A percentile compares a stretch with the other conserved stretches of the same genome.
Conservation (phyloP, 1,139 yeast species). For the Suhomyces bribrorum region DNA sequence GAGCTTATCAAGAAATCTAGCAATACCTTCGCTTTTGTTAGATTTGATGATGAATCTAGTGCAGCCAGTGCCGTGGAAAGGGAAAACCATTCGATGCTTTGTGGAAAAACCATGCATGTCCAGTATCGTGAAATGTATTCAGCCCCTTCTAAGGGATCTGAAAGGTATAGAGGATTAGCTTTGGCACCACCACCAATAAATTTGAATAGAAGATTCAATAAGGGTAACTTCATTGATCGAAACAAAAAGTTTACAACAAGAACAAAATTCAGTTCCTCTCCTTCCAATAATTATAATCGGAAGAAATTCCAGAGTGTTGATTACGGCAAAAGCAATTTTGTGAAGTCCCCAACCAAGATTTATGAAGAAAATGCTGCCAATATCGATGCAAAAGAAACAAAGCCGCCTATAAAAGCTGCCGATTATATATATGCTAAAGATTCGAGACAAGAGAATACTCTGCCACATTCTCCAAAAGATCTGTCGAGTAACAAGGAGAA, state of each 20-base stretch:
- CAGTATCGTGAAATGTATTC: slow-evolving; percentile 69
- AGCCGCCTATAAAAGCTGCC: not conserved
- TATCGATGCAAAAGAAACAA: not conserved
- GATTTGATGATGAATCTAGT: slow-evolving; percentile 61
- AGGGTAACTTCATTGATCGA: not conserved
- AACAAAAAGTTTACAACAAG: slow-evolving; percentile 4
- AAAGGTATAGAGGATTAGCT: slow-evolving; percentile 35
- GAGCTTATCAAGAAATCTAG: slow-evolving; percentile 51
- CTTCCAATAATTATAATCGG: slow-evolving; percentile 18
- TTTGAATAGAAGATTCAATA: slow-evolving; percentile 30
- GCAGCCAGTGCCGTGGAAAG: slow-evolving; percentile 82
- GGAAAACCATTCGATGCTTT: slow-evolving; percentile 76
- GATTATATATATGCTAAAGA: not conserved
- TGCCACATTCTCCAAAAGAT: not conserved
- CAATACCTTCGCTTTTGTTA: slow-evolving; percentile 73
- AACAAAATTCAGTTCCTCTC: slow-evolving; percentile 12
- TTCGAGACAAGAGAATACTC: not conserved
- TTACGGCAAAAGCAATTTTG: slow-evolving; percentile 1
- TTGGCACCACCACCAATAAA: slow-evolving; percentile 79
- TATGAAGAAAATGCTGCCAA: not conserved
- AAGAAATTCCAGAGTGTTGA: slow-evolving; percentile 7
- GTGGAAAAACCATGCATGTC: slow-evolving; percentile 77
- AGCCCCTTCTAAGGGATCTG: slow-evolving; percentile 10
- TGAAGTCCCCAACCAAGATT: not conserved
- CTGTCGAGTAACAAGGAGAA: not conserved